Evolutionary conservation across 73 alveolate species (phyloP).

Genomic region (Uronychia binucleata): DNA sequence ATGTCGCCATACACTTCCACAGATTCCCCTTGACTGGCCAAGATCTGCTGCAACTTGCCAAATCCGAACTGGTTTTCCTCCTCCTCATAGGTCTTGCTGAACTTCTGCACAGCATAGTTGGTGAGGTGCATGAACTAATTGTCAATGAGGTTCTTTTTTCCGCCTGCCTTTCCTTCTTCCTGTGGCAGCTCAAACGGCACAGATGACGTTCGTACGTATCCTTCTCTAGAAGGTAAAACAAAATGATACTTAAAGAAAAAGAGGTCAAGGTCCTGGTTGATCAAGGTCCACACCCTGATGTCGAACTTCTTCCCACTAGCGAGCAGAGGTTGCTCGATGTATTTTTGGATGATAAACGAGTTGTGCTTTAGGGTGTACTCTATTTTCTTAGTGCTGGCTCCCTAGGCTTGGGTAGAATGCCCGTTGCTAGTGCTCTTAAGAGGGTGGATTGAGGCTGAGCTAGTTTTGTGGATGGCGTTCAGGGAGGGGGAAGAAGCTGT

Average conservation of each 20-base stretch:
- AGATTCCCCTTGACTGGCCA: neutral
- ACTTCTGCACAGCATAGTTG: neutral
- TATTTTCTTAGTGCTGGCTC: neutral
- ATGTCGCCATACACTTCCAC: conserved; percentile 19
- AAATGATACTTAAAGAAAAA: neutral
- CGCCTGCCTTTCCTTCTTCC: neutral
- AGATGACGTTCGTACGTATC: neutral
- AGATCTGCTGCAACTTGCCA: neutral
- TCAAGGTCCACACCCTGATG: neutral
- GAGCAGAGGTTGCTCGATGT: neutral
- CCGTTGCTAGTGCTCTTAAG: too few species aligned
- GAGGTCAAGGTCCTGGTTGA: neutral
- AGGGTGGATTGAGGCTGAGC: too few species aligned
- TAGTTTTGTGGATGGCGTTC: too few species aligned
- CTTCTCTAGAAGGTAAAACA: neutral
- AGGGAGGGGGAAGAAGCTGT: too few species aligned
- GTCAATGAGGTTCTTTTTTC: neutral
- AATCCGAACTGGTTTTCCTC: neutral
- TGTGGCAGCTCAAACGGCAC: neutral
- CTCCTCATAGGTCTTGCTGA: neutral
- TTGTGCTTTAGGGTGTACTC: neutral
- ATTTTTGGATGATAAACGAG: neutral
- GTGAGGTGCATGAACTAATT: neutral
- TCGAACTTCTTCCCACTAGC: neutral
- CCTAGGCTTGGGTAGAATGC: too few species aligned